A percentile compares a stretch with the other conserved stretches of the same genome.
These are phyloP conservation scores for Bryoerythrophyllum caledonicum DNA, from an alignment of 225 moss, liverwort and hornwort species.

Conservation along the genomic window DNA sequence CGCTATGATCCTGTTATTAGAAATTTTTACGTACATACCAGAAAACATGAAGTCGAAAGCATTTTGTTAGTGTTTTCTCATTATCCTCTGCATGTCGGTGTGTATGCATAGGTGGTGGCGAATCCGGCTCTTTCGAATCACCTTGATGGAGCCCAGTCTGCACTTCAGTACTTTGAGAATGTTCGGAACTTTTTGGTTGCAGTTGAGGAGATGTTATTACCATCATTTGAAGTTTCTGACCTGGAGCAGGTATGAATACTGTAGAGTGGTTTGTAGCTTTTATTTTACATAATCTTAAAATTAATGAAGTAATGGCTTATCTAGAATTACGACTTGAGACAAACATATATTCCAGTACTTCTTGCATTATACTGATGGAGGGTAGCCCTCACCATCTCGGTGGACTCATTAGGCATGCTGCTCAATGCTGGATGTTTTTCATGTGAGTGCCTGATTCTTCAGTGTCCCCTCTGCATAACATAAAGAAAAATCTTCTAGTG, in stretches of 20 bases:
- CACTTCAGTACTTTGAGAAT: slow-evolving; percentile 52
- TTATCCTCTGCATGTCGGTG: slow-evolving; percentile 1
- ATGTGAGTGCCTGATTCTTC: neutral
- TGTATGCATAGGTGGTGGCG: slow-evolving; percentile 36
- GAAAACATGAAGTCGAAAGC: neutral
- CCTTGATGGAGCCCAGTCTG: slow-evolving; percentile 49
- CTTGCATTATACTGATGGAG: slow-evolving; percentile 6
- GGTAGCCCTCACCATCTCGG: neutral
- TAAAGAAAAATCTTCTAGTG: neutral
- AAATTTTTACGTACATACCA: neutral
- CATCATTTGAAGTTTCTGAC: slow-evolving; percentile 53
- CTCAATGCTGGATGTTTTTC: neutral
- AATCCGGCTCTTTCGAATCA: slow-evolving; percentile 34
- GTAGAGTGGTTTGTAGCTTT: neutral
- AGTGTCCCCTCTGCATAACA: neutral
- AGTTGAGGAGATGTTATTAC: slow-evolving; percentile 49
- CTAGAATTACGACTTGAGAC: neutral
- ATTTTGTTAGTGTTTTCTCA: neutral
- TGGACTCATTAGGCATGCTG: neutral
- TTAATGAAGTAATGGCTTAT: neutral
- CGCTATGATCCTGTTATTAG: neutral
- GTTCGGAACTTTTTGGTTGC: slow-evolving; percentile 53
- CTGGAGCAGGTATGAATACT: slow-evolving; percentile 42
- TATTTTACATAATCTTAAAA: neutral
- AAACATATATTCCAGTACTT: neutral